phyloP scores from a whole-genome alignment of 2,329 filamentous ascomycete genomes.

The Penicillium rolfsii region DNA sequence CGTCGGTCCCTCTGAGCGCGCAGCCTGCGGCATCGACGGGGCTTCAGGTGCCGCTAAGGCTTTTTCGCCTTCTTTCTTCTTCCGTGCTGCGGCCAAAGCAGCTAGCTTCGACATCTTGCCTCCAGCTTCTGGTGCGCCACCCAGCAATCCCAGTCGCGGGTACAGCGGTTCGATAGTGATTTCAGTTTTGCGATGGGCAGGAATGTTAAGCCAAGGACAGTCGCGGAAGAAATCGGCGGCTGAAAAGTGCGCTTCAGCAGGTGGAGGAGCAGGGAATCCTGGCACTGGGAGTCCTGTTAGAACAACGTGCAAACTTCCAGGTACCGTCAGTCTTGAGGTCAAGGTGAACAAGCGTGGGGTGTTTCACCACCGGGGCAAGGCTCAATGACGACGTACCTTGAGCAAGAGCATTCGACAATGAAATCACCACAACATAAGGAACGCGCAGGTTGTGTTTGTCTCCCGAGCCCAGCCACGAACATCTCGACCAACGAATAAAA shows the following conservation, averaged over 20 bases:
- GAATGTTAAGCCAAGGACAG: constrained; percentile 80
- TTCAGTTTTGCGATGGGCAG: constrained; percentile 63
- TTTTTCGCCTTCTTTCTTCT: constrained; percentile 76
- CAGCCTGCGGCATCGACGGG: constrained; percentile 11
- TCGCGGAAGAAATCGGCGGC: constrained; percentile 73
- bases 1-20: constrained; percentile 14
- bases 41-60: constrained; percentile 29
- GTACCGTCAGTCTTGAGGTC: constrained; percentile 37
- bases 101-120: constrained; percentile 87
- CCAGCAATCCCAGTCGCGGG: constrained; percentile 71
- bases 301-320: constrained; percentile 38
- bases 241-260: constrained; percentile 44
- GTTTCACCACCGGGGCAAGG: constrained; percentile 3
- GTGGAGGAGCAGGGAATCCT: constrained; percentile 32
- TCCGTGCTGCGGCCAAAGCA: constrained; percentile 80
- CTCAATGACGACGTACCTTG: constrained; percentile 18
- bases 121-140: constrained; percentile 67
- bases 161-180: constrained; percentile 64
- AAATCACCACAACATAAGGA: not conserved
- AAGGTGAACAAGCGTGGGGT: constrained; percentile 7
- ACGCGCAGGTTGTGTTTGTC: not conserved
- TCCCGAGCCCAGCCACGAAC: constrained; percentile 38
- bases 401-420: not conserved
- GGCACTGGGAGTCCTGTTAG: constrained; percentile 45
- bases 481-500: constrained; percentile 14